These are phyloP conservation scores for Trametes sp. DNA, from an alignment of 1,284 basidiomycete species.

Conservation along the genomic window DNA sequence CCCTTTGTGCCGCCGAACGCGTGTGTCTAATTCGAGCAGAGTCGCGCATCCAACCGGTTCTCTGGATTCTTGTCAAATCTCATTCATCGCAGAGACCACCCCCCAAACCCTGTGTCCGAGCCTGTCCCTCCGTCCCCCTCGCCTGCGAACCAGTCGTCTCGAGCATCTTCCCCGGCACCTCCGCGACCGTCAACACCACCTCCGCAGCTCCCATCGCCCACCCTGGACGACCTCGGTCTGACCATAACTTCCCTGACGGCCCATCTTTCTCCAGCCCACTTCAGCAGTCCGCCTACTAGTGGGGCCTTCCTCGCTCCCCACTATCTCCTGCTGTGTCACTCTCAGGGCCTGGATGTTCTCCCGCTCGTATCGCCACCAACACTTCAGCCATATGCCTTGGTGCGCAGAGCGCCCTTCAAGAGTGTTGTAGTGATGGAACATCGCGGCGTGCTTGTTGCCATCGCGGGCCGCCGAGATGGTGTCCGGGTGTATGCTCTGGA, in stretches of 20 bases:
- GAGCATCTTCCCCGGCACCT: slow-evolving; percentile 58
- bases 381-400: slow-evolving; percentile 77
- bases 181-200: slow-evolving; percentile 70
- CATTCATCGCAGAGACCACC: slow-evolving; percentile 71
- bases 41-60: slow-evolving; percentile 71
- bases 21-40: slow-evolving; percentile 45
- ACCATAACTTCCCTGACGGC: slow-evolving; percentile 70
- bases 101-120: slow-evolving; percentile 40
- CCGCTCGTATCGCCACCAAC: slow-evolving; percentile 75
- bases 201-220: slow-evolving; percentile 71
- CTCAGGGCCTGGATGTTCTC: slow-evolving; percentile 82
- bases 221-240: slow-evolving; percentile 78
- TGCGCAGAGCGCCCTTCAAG: slow-evolving; percentile 81
- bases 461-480: slow-evolving; percentile 82
- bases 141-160: slow-evolving; percentile 45
- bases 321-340: slow-evolving; percentile 82
- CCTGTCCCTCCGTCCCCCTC: slow-evolving; percentile 34
- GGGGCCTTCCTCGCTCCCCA: slow-evolving; percentile 82
- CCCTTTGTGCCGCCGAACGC: slow-evolving; percentile 14
- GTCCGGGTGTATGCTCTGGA: slow-evolving; percentile 86
- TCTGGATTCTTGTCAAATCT: slow-evolving; percentile 84
- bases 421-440: slow-evolving; percentile 89
- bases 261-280: slow-evolving; percentile 76
- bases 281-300: slow-evolving; percentile 74
- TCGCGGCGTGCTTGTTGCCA: slow-evolving; percentile 83